phyloP scores from a whole-genome alignment of 2,329 filamentous ascomycete species.

The Colletotrichum chrysophilum region DNA sequence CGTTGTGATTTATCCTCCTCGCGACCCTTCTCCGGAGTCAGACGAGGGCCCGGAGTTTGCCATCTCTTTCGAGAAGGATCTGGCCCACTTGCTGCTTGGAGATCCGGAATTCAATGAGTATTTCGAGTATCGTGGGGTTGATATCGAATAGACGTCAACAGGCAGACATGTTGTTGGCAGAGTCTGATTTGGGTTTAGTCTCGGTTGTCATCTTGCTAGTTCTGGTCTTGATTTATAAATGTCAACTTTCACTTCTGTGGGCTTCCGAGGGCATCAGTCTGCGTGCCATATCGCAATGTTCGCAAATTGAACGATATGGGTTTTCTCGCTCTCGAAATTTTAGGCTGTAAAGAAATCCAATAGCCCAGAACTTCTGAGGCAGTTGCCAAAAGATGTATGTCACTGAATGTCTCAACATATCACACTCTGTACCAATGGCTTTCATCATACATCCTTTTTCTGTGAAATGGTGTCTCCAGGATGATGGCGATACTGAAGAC shows the following conservation, averaged over 20 bases:
- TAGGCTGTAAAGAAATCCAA: neutral
- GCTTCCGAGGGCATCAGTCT: neutral
- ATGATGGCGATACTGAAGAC: neutral
- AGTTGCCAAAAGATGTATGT: neutral
- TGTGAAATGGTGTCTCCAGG: neutral
- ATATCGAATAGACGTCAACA: slow-evolving; percentile 5
- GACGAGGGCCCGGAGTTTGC: slow-evolving; percentile 42
- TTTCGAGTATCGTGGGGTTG: slow-evolving; percentile 42
- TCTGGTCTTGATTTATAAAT: neutral
- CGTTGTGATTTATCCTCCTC: slow-evolving; percentile 35
- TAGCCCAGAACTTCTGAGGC: fast-evolving
- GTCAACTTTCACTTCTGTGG: neutral
- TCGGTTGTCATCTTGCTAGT: neutral
- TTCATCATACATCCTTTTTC: neutral
- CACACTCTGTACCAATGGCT: neutral
- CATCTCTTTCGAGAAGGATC: slow-evolving; percentile 39
- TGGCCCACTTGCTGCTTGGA: slow-evolving; percentile 33
- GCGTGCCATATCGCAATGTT: neutral
- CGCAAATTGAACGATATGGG: neutral
- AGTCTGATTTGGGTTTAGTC: neutral
- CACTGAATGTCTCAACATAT: neutral
- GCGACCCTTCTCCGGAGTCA: slow-evolving; percentile 24
- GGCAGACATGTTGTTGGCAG: neutral
- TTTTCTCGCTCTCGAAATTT: neutral
- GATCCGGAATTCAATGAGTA: slow-evolving; percentile 39